These are phyloP conservation scores for Fusarium mexicanum DNA, from an alignment of 2,329 filamentous ascomycete species.

Conservation along the genomic window DNA sequence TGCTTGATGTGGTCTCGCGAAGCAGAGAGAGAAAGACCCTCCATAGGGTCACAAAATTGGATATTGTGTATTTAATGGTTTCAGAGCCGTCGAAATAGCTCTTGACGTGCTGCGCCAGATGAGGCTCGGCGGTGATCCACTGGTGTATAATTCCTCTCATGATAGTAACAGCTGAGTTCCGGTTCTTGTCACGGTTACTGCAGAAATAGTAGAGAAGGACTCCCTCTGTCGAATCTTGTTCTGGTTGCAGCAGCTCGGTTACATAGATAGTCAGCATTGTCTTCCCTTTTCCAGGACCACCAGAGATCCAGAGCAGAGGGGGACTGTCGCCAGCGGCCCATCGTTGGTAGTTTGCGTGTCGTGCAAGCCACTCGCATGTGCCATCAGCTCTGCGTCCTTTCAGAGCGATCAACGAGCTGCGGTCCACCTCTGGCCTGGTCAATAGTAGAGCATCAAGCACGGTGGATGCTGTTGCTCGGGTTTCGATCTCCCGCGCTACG, in stretches of 20 bases:
- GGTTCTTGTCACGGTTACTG: not conserved
- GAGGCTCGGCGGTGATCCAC: not conserved
- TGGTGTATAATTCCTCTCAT: not conserved
- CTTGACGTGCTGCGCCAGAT: not conserved
- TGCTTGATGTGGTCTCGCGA: not conserved
- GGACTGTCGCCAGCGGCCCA: not conserved
- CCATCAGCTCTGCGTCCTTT: not conserved
- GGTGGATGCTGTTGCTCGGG: not conserved
- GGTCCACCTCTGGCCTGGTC: not conserved
- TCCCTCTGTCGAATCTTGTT: not conserved
- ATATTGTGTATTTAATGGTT: not conserved
- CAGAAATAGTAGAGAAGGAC: constrained; percentile 1
- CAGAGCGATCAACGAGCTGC: not conserved
- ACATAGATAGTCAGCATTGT: constrained; percentile 1
- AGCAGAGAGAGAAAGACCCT: not conserved
- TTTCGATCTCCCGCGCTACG: not conserved
- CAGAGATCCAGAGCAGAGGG: not conserved
- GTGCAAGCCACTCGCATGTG: not conserved
- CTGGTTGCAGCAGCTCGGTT: not conserved
- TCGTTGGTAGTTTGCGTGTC: not conserved
- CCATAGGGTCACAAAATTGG: not conserved
- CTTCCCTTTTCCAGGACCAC: not conserved
- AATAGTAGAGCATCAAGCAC: not conserved
- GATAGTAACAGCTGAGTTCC: not conserved
- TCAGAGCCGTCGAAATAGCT: not conserved